A percentile compares a stretch with the other conserved stretches of the same genome.
Evolutionary conservation across 441 rosid genomes (phyloP).

Genomic region (Populus hybrid): DNA sequence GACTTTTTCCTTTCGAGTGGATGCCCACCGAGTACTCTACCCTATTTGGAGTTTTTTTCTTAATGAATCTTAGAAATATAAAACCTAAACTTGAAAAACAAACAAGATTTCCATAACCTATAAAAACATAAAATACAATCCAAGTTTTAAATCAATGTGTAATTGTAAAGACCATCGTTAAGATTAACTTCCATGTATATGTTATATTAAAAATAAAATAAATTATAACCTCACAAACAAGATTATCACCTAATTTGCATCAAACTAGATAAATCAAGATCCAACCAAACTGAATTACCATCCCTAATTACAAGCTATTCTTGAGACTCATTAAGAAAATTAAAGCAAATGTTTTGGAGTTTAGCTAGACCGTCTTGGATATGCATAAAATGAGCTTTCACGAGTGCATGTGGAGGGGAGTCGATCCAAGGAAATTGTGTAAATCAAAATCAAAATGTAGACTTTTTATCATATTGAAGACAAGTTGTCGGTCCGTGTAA

Average conservation of each 20-base stretch:
- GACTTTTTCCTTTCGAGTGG: neutral
- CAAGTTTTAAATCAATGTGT: neutral
- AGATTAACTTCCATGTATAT: neutral
- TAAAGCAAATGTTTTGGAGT: neutral
- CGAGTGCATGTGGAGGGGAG: neutral
- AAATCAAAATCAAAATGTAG: neutral
- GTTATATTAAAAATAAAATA: too few relatives aligned
- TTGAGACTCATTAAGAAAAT: neutral
- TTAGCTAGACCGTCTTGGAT: neutral
- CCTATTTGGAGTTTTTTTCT: neutral
- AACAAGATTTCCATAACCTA: neutral
- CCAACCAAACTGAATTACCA: neutral
- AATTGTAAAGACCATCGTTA: neutral
- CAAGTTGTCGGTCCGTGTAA: neutral
- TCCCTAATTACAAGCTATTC: neutral
- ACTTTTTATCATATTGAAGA: neutral
- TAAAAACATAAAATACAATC: neutral
- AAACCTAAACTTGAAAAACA: neutral
- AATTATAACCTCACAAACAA: too few relatives aligned
- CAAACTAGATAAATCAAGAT: neutral
- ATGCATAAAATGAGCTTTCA: neutral
- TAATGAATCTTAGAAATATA: too few relatives aligned
- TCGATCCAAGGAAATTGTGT: neutral
- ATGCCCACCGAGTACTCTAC: neutral
- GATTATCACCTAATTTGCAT: too few relatives aligned